These are phyloP conservation scores for Paxillus involutus DNA, from an alignment of 768 basidiomycete species.

Conservation along the genomic window DNA sequence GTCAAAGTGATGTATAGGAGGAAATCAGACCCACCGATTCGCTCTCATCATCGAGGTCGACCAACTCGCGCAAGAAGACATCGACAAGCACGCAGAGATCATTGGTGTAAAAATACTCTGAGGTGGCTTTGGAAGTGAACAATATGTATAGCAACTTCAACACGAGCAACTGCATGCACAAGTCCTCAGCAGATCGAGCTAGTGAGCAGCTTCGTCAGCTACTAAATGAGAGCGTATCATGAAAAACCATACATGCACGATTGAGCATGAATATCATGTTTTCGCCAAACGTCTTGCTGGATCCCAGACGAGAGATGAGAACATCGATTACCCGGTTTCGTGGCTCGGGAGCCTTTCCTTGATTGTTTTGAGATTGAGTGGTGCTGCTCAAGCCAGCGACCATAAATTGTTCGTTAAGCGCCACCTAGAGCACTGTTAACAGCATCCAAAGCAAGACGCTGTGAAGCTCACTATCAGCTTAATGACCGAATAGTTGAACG, in stretches of 20 bases:
- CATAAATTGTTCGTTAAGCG: conserved; percentile 99
- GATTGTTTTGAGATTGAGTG: conserved; percentile 20
- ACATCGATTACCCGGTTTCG: conserved; percentile 83
- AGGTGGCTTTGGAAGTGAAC: conserved; percentile 89
- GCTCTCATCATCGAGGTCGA: conserved; percentile 88
- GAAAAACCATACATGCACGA: conserved; percentile 69
- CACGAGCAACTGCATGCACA: conserved; percentile 92
- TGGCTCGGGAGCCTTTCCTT: conserved; percentile 36
- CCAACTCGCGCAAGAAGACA: conserved; percentile 93
- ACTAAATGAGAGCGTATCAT: background rate
- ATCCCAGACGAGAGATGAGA: conserved; percentile 78
- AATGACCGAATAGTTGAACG: conserved; percentile 93
- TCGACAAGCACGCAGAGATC: conserved; percentile 95
- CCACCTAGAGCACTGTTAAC: conserved; percentile 54
- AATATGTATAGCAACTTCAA: conserved; percentile 93
- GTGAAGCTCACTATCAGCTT: conserved; percentile 75
- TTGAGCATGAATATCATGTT: conserved; percentile 99
- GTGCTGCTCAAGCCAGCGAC: conserved; percentile 61
- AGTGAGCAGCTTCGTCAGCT: conserved; percentile 3
- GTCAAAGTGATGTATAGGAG: background rate
- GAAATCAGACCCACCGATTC: conserved; percentile 68
- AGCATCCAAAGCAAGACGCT: background rate
- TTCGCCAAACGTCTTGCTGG: conserved; percentile 95
- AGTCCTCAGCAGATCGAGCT: conserved; percentile 87
- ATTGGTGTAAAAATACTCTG: conserved; percentile 98